A percentile compares a stretch with the other conserved stretches of the same genome.
phyloP scores from a whole-genome alignment of 306 rosid species.

The Datisca glomerata region DNA sequence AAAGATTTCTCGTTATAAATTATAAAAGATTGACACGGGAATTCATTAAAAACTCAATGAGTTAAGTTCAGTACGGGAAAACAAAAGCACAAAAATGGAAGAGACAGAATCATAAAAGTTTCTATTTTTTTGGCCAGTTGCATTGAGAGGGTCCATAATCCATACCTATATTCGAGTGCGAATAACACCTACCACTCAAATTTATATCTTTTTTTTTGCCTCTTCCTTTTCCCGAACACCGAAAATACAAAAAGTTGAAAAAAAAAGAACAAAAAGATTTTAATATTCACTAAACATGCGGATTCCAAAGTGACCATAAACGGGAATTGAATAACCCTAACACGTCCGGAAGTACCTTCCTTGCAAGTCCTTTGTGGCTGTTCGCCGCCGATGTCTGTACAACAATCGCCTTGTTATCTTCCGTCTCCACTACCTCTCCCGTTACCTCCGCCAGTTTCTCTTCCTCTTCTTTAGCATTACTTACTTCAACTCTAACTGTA shows the following conservation, averaged over 20 bases:
- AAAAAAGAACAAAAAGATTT: conserved; percentile 3
- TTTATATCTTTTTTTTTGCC: not conserved
- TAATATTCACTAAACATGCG: conserved; percentile 25
- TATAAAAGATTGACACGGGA: too few species aligned
- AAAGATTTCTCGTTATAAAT: too few species aligned
- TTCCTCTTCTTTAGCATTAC: not conserved
- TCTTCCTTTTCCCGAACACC: conserved; percentile 2
- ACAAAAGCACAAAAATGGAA: too few species aligned
- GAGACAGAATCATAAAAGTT: not conserved
- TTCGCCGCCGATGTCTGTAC: conserved; percentile 17
- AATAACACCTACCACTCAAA: conserved; percentile 13
- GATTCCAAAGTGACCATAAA: conserved; percentile 70
- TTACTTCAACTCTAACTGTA: not conserved
- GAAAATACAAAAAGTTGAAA: conserved; percentile 1
- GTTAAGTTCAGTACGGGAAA: too few species aligned
- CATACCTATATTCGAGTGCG: conserved; percentile 19
- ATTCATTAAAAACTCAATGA: too few species aligned
- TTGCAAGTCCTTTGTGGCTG: conserved; percentile 43
- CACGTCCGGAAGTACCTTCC: conserved; percentile 72
- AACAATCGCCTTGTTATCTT: conserved; percentile 7
- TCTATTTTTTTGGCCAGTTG: conserved; percentile 10
- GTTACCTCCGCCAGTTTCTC: conserved; percentile 3
- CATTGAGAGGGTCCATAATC: conserved; percentile 2
- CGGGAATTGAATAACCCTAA: conserved; percentile 57
- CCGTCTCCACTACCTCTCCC: conserved; percentile 1